phyloP scores from a whole-genome alignment of 129 eudicot species.

The Smallanthus sonchifolius region DNA sequence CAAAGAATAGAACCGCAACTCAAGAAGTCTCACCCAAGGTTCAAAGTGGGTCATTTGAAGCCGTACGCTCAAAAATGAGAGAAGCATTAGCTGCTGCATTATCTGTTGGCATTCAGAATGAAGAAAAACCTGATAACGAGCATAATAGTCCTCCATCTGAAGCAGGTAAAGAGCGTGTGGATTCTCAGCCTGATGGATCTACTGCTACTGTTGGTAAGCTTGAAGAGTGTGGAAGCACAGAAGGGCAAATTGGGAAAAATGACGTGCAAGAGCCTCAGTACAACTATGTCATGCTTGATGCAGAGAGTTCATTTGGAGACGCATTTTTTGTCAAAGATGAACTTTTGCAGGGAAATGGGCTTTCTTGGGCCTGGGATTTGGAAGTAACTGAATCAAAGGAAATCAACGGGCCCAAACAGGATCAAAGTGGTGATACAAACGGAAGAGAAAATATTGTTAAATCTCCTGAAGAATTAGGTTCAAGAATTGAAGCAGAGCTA shows the following conservation, averaged over 20 bases:
- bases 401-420: background rate
- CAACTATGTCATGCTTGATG: constrained; percentile 45
- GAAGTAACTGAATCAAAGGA: constrained; percentile 21
- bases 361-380: constrained; percentile 79
- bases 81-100: constrained; percentile 77
- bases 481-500: constrained; percentile 61
- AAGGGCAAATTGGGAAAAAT: constrained; percentile 21
- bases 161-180: constrained; percentile 10
- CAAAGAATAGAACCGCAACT: constrained; percentile 38
- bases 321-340: constrained; percentile 69
- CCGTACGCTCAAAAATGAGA: constrained; percentile 75
- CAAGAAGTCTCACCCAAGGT: constrained; percentile 38
- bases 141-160: constrained; percentile 24
- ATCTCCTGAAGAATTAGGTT: constrained; percentile 53
- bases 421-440: constrained; percentile 6
- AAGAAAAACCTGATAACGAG: constrained; percentile 31
- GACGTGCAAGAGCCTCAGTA: constrained; percentile 38
- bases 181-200: constrained; percentile 27
- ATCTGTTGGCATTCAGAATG: constrained; percentile 46
- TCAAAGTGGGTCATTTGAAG: constrained; percentile 41
- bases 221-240: constrained; percentile 12
- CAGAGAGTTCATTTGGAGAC: constrained; percentile 54
- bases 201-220: constrained; percentile 19
- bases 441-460: constrained; percentile 1
- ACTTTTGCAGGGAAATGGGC: constrained; percentile 87